Conservation (phyloP, 2,329 filamentous ascomycete genomes). For the Onygena corvina region DNA sequence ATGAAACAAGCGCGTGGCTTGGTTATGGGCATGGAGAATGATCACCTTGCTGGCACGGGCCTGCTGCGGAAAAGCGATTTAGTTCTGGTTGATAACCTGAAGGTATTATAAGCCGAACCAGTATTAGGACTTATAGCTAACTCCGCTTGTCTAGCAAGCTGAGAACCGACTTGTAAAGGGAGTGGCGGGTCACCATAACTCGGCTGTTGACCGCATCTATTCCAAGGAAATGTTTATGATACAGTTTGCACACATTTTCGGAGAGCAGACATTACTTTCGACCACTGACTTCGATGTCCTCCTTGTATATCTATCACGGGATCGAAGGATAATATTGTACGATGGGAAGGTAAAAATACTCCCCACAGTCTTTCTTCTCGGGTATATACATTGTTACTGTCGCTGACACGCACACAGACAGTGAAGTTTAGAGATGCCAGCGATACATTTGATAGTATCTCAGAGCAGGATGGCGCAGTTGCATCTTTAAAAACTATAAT, state of each 20-base stretch:
- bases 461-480: conserved; percentile 67
- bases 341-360: conserved; percentile 34
- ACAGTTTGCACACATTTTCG: conserved; percentile 44
- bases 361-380: conserved; percentile 6
- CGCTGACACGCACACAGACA: conserved; percentile 39
- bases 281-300: conserved; percentile 56
- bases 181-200: conserved; percentile 34
- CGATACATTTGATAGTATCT: conserved; percentile 45
- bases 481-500: conserved; percentile 68
- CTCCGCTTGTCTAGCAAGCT: conserved; percentile 32
- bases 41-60: conserved; percentile 22
- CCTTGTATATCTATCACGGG: conserved; percentile 56
- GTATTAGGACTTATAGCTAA: background rate
- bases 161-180: conserved; percentile 44
- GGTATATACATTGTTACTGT: conserved; percentile 6
- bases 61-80: conserved; percentile 32
- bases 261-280: conserved; percentile 42
- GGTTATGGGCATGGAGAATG: conserved; percentile 39
- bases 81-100: conserved; percentile 45
- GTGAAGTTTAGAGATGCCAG: conserved; percentile 58
- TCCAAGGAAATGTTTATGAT: conserved; percentile 53
- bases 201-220: conserved; percentile 53
- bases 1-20: conserved; percentile 52
- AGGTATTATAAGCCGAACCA: conserved; percentile 29
- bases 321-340: conserved; percentile 44